phyloP scores from a whole-genome alignment of 1,139 yeast species.

The Geotrichum carabidarum region DNA sequence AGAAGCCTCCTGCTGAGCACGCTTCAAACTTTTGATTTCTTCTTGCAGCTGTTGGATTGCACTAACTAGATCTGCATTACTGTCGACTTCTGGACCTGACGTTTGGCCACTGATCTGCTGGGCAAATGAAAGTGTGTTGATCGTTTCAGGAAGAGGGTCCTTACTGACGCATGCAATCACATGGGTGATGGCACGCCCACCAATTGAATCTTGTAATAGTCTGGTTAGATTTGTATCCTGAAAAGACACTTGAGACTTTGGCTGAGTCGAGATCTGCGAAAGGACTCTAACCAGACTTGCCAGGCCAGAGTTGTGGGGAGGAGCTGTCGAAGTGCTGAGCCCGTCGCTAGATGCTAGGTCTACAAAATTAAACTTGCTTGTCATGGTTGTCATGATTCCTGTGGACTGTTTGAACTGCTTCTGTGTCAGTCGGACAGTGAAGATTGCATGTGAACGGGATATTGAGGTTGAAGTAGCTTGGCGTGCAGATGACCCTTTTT shows the following conservation, averaged over 20 bases:
- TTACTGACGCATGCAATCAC: constrained; percentile 72
- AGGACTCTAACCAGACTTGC: constrained; percentile 86
- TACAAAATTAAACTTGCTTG: constrained; percentile 66
- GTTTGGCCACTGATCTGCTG: constrained; percentile 74
- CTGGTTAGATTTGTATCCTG: constrained; percentile 89
- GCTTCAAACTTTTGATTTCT: constrained; percentile 25
- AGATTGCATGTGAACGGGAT: constrained; percentile 76
- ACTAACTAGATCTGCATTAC: constrained; percentile 15
- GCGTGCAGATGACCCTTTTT: constrained; percentile 65
- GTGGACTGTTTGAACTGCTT: constrained; percentile 28
- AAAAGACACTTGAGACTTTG: constrained; percentile 58
- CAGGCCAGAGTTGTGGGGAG: constrained; percentile 76
- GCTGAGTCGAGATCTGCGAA: constrained; percentile 49
- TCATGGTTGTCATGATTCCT: constrained; percentile 37
- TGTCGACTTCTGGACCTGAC: constrained; percentile 21
- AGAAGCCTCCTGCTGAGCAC: constrained; percentile 3
- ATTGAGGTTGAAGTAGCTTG: constrained; percentile 59
- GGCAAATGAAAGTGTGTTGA: constrained; percentile 84
- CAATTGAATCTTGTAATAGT: constrained; percentile 80
- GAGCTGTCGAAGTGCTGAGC: constrained; percentile 85
- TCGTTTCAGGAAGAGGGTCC: constrained; percentile 77
- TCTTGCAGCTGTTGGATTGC: constrained; percentile 24
- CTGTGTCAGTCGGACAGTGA: constrained; percentile 55
- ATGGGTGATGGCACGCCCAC: constrained; percentile 77
- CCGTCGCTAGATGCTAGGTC: constrained; percentile 94